Evolutionary conservation across 2,329 filamentous ascomycete species (phyloP), one percentile per base, ranked within the genome.

Genomic region (Juglanconis juglandina): DNA sequence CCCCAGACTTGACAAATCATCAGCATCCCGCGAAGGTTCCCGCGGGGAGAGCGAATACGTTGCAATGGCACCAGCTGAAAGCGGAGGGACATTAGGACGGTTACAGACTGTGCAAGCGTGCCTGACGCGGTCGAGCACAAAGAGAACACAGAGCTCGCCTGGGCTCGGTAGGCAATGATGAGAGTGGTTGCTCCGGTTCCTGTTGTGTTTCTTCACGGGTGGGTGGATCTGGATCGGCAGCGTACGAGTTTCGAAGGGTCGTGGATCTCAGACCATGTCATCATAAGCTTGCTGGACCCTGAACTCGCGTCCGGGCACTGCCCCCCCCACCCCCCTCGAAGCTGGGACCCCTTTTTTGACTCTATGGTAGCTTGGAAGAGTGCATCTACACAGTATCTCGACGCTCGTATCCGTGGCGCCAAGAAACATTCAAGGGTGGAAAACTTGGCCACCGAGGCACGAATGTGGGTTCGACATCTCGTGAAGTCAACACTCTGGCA

Each of bases 71-170:
- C 52, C 34, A 56, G 56, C 52, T 62, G 60, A 49, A 52, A 55
- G 51, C 39, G 55, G 46, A 48, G 48, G 46, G 32, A 13, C 44
- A 14, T 17, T 30, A 44, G 39, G 56, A 56, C 60, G 48, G 56
- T 62, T 52, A 50, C 60, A 62, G 60, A 37, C 37, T 58, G 60
- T 62, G 56, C 52, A 59, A 56, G 52, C 35, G 35, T 62, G 33
- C 60, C 37, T 62, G 48, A 59, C 60, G 60, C 60, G 60, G 60
- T 56, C 52, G 46, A 35, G 48, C 37, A 62, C 56, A 59, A 30
- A 35, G 34, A 42, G 56, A 44, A 42, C 32, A 62, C 60, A 47
- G 32, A 47, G 32, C 48, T 56, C 56, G 60, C 56, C 56, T 62
- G 51, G 37, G 51, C 48, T 59, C 33, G 46, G 42, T 41, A 52